Evolutionary conservation across 768 basidiomycete species (phyloP), one percentile per base, ranked within the genome.

Genomic region (Fomitopsis serialis): DNA sequence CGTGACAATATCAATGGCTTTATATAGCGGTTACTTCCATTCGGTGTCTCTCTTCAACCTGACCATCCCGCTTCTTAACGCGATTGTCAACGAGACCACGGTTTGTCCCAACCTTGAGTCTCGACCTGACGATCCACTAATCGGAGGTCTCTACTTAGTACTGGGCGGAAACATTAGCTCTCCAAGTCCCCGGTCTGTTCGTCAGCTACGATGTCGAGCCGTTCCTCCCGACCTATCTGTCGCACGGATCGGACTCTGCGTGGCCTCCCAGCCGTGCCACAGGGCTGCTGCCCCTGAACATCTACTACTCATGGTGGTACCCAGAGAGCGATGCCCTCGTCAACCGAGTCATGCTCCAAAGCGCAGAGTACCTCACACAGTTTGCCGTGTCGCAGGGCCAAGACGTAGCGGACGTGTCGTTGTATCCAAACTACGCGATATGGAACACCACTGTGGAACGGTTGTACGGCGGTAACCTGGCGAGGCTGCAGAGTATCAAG

Each of bases 341-440:
- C 42, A 61, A 73, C 22, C 40, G 69, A 22, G 72, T 76, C 8
- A 64, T 71, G n/a, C 60, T 61, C 23, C 45, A 68, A 23, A 75
- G 72, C 49, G 68, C 71, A 0, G 66, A 55, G 1, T 63, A 66
- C 12, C 66, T 82, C 27, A 63, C 56, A 6, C 21, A 64, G 8
- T 68, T 74, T 15, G 74, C 73, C 1, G 55, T 71, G 4, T 60
- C 60, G 17, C 65, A 75, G 46, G 77, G 77, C 11, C 74, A 78
- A 61, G 61, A 68, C 42, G 51, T 73, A 23, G 60, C 56, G 8
- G 60, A 68, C 19, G 74, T 72, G 2, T 59, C 77, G 2, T 53
- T 76, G 48, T 87, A 88, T 61, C 70, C 73, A 24, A 88, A 89
- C 63, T 85, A 86, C 56, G 84, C 84, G 3, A 67, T 79, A 4